These are phyloP conservation scores for Vicia sativa DNA, from an alignment of 306 rosid genomes.

Conservation along the genomic window DNA sequence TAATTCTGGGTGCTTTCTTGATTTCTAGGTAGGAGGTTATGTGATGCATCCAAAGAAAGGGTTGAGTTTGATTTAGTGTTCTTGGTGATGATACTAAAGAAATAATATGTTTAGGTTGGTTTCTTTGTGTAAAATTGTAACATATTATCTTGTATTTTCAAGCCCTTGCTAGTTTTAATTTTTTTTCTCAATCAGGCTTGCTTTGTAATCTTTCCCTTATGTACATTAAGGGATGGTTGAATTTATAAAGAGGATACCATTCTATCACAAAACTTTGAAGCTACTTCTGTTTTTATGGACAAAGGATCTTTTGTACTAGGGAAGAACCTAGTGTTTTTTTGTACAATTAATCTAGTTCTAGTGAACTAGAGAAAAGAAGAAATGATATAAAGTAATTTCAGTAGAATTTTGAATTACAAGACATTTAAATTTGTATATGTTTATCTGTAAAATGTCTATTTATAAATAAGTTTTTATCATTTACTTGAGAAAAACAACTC, in stretches of 20 bases:
- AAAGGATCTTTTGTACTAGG: background rate
- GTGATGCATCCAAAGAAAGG: slow-evolving; percentile 23
- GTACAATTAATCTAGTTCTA: too few species aligned
- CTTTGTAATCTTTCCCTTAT: background rate
- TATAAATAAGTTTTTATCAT: too few species aligned
- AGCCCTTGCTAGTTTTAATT: background rate
- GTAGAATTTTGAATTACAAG: too few species aligned
- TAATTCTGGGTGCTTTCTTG: slow-evolving; percentile 6
- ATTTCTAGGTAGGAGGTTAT: slow-evolving; percentile 23
- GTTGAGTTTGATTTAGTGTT: slow-evolving; percentile 17
- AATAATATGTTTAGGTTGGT: slow-evolving; percentile 36
- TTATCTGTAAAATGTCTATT: too few species aligned
- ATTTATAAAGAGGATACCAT: background rate
- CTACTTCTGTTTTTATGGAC: background rate
- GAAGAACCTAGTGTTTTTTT: background rate
- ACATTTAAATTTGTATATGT: too few species aligned
- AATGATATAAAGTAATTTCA: too few species aligned
- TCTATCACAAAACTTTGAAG: background rate
- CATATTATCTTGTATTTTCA: slow-evolving; percentile 32
- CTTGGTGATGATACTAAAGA: background rate
- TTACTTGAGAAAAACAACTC: too few species aligned
- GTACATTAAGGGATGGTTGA: slow-evolving; percentile 18
- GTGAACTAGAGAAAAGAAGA: too few species aligned
- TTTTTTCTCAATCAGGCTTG: slow-evolving; percentile 31
- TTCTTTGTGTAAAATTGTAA: slow-evolving; percentile 33